Evolutionary conservation across 164 flowering plant species (phyloP), one percentile per base, ranked within the genome.

Genomic region (Litsea cubeba): DNA sequence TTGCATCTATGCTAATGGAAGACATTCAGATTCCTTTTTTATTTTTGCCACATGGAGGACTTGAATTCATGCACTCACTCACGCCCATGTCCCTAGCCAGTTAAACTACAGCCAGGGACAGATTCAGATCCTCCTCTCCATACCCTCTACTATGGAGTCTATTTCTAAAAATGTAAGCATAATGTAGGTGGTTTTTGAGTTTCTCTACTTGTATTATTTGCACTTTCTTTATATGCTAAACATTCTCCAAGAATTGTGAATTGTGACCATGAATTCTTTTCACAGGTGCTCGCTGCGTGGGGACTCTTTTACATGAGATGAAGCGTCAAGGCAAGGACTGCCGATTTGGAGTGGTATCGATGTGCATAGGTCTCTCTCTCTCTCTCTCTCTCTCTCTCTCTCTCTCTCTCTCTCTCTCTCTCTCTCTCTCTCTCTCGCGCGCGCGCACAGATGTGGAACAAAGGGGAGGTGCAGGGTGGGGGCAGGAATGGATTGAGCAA

Each of bases 281-380:
- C 30, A 17, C 71, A 95, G 98, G 99, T 72, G 98, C 99, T 6
- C 93, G 99, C 14, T 91, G 98, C 79, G 97, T 93, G 49, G 97
- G 88, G 15, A 95, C 99, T 12, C 77, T 95, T 23, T 75, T 95
- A 84, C 95, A 95, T 74, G 99, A 95, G 82, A 95, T 95, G 99
- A 95, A 95, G 76, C 90, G 97, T 0, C 90, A 89, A 54, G 99
- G 99, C 62, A 90, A 79, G 74, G 98, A 95, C 70, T 89, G 97
- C 72, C 95, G 98, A 8, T 92, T 90, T 80, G 99, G 99, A 64
- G 95, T 95, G 25, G 68, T 95, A 0, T 95, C 99, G 0, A 95
- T 95, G 99, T 95, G 99, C 85, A 90, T 93, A 78, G 99, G 98
- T 94, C 40, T 20, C 65, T 70, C 3, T 11, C 68, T 28, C 15